These are phyloP conservation scores for Penicillium sp. DNA, from an alignment of 2,329 filamentous ascomycete species.

Conservation along the genomic window DNA sequence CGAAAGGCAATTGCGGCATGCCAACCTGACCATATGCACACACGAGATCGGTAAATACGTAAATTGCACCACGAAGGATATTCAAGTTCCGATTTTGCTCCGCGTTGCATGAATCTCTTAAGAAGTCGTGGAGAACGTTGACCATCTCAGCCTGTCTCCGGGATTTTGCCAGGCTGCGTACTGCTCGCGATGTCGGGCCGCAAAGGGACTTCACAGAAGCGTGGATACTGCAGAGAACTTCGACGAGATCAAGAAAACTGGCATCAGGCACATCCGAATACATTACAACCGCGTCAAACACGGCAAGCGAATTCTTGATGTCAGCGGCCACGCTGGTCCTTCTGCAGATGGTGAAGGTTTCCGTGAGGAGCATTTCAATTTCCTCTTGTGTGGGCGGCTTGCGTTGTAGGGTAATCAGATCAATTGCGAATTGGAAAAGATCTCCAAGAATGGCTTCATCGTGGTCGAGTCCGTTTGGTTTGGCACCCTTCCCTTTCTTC, in stretches of 20 bases:
- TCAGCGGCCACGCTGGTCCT: conserved; percentile 47
- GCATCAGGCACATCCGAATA: conserved; percentile 44
- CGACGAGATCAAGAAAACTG: conserved; percentile 43
- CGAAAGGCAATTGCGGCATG: conserved; percentile 44
- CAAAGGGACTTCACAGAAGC: conserved; percentile 49
- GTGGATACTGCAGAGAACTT: conserved; percentile 50
- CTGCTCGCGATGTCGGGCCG: conserved; percentile 47
- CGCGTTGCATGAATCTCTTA: conserved; percentile 36
- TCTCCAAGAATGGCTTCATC: conserved; percentile 44
- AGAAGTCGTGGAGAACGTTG: conserved; percentile 40
- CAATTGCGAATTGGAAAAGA: conserved; percentile 47
- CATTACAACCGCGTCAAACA: conserved; percentile 49
- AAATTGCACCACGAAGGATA: conserved; percentile 45
- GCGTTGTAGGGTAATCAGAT: conserved; percentile 48
- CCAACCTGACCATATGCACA: conserved; percentile 44
- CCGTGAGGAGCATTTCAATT: conserved; percentile 40
- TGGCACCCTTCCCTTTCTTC: conserved; percentile 40
- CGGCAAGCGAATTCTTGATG: conserved; percentile 46
- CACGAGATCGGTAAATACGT: conserved; percentile 47
- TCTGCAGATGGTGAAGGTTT: conserved; percentile 45
- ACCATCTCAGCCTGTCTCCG: conserved; percentile 44
- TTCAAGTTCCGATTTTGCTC: conserved; percentile 44
- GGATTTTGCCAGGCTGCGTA: conserved; percentile 48
- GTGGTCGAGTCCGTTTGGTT: conserved; percentile 34
- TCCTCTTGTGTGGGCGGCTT: conserved; percentile 41